Conservation (phyloP, 1,139 yeast genomes). For the Candida smagusa region DNA sequence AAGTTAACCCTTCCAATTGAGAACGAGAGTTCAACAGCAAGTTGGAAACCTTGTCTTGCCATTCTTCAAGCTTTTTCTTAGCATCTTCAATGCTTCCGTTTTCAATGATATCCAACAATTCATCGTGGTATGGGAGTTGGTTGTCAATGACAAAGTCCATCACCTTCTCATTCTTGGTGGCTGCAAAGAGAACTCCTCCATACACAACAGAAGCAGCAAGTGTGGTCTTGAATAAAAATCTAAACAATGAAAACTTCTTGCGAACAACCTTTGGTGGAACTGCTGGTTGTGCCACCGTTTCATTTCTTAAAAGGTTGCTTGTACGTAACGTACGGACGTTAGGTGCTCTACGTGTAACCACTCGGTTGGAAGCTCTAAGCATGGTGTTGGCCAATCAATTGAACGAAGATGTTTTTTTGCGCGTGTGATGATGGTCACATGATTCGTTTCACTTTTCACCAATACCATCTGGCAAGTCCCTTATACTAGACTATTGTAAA, state of each 20-base stretch:
- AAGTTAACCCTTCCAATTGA: conserved; percentile 32
- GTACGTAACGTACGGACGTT: conserved; percentile 3
- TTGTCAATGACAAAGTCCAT: conserved; percentile 47
- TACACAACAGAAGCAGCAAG: conserved; percentile 30
- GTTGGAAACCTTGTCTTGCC: conserved; percentile 20
- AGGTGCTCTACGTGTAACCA: neutral
- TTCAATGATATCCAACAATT: conserved; percentile 39
- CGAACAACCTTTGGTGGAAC: conserved; percentile 3
- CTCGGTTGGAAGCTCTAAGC: conserved; percentile 12
- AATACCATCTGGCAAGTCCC: too few species aligned
- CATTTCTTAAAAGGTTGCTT: conserved; percentile 2
- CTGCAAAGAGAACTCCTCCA: conserved; percentile 40
- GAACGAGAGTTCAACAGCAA: conserved; percentile 32
- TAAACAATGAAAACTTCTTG: conserved; percentile 32
- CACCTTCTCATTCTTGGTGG: conserved; percentile 45
- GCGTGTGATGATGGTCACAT: neutral
- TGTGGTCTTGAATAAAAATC: conserved; percentile 32
- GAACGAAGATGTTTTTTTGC: neutral
- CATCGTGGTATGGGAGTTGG: conserved; percentile 45
- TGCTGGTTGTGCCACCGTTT: conserved; percentile 1
- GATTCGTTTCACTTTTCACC: too few species aligned
- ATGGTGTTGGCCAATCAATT: conserved; percentile 6
- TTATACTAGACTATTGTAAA: too few species aligned
- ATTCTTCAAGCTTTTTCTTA: conserved; percentile 17
- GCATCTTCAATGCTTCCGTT: conserved; percentile 37